These are phyloP conservation scores for Candida smagusa DNA, from an alignment of 1,139 yeast species.

Conservation along the genomic window DNA sequence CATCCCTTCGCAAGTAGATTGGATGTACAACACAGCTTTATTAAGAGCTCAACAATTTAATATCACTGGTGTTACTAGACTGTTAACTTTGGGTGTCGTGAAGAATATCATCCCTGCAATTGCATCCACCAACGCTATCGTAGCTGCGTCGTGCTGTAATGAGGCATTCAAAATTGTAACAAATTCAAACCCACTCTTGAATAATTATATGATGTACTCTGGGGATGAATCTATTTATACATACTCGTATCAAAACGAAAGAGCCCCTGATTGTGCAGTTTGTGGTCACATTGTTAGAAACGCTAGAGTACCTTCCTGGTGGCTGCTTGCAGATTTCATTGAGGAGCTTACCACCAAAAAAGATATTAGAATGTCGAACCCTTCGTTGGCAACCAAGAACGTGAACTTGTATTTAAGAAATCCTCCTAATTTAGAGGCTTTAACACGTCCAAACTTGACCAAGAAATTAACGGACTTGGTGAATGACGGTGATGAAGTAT, in stretches of 20 bases:
- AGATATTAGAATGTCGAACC: conserved; percentile 43
- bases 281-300: conserved; percentile 55
- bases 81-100: conserved; percentile 80
- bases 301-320: conserved; percentile 31
- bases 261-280: conserved; percentile 64
- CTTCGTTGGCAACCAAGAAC: conserved; percentile 48
- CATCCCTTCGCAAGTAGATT: conserved; percentile 60
- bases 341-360: conserved; percentile 31
- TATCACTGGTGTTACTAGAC: conserved; percentile 70
- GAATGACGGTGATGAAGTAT: conserved; percentile 45
- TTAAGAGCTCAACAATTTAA: conserved; percentile 61
- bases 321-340: conserved; percentile 50
- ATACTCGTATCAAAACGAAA: conserved; percentile 63
- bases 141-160: conserved; percentile 88
- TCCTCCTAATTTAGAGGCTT: conserved; percentile 50
- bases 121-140: conserved; percentile 89
- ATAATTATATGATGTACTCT: conserved; percentile 84
- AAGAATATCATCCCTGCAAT: conserved; percentile 93
- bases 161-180: conserved; percentile 82
- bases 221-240: conserved; percentile 78
- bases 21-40: conserved; percentile 58
- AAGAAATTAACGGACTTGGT: conserved; percentile 37
- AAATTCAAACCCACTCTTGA: conserved; percentile 61
- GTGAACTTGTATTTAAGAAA: conserved; percentile 46
- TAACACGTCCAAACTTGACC: conserved; percentile 46